phyloP scores from a whole-genome alignment of 2,329 filamentous ascomycete genomes.

The Meredithiella fracta region DNA sequence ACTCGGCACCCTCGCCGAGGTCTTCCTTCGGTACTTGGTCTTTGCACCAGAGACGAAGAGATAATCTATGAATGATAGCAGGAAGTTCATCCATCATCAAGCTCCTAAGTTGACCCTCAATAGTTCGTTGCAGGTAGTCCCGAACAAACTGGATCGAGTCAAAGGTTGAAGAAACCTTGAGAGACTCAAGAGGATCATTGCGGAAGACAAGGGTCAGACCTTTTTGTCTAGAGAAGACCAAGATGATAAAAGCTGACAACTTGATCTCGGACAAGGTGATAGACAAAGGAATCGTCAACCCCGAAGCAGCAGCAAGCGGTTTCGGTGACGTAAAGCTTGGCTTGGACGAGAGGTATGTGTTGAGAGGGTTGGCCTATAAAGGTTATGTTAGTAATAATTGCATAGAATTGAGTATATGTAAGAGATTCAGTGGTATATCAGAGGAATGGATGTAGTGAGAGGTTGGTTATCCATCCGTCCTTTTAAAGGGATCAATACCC shows the following conservation, averaged over 20 bases:
- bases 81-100: slow-evolving; percentile 97
- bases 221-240: slow-evolving; percentile 96
- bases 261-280: slow-evolving; percentile 94
- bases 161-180: slow-evolving; percentile 97
- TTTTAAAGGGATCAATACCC: neutral
- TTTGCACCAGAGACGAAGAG: slow-evolving; percentile 74
- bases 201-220: slow-evolving; percentile 91
- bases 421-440: neutral
- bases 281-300: slow-evolving; percentile 90
- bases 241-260: slow-evolving; percentile 87
- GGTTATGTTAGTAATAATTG: neutral
- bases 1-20: slow-evolving; percentile 16
- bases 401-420: neutral
- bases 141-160: slow-evolving; percentile 97
- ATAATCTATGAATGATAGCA: slow-evolving; percentile 87
- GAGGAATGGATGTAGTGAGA: neutral
- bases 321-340: slow-evolving; percentile 84
- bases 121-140: slow-evolving; percentile 90
- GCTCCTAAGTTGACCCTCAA: slow-evolving; percentile 80
- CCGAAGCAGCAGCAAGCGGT: slow-evolving; percentile 76
- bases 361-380: slow-evolving; percentile 71
- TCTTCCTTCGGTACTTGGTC: slow-evolving; percentile 60
- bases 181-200: slow-evolving; percentile 91
- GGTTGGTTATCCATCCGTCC: neutral
- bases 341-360: slow-evolving; percentile 85